A percentile compares a stretch with the other conserved stretches of the same genome.
These are phyloP conservation scores for Clonostachys rhizophaga DNA, from an alignment of 2,329 filamentous ascomycete species.

Conservation along the genomic window DNA sequence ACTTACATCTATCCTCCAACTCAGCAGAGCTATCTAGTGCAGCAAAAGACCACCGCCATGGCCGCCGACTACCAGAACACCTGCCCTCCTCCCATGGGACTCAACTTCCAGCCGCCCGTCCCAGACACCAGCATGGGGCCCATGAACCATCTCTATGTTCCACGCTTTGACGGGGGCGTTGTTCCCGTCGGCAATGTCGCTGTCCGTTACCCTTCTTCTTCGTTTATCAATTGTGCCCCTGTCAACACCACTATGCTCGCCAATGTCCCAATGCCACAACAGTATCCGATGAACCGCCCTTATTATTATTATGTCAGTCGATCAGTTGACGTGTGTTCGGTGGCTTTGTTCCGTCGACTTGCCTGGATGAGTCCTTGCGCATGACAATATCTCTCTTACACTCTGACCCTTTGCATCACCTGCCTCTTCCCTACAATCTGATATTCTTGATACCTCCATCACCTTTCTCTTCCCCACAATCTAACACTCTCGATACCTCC, in stretches of 20 bases:
- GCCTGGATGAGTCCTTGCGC: no score
- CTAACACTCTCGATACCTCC: neutral
- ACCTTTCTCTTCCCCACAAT: neutral
- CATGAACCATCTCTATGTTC: constrained; percentile 49
- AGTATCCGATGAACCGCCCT: no score
- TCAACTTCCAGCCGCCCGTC: constrained; percentile 54
- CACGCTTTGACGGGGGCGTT: constrained; percentile 39
- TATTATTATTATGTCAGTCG: no score
- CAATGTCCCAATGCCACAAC: no score
- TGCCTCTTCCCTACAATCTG: neutral
- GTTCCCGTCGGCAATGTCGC: constrained; percentile 1
- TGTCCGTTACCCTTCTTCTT: neutral
- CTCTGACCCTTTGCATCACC: neutral
- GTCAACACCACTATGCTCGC: no score
- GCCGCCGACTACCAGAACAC: constrained; percentile 35
- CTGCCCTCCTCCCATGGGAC: constrained; percentile 28
- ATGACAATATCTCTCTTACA: neutral
- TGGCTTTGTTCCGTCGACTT: no score
- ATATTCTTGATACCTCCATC: neutral
- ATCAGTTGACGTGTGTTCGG: no score
- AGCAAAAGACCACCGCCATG: constrained; percentile 15
- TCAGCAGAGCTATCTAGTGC: no score
- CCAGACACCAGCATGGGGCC: constrained; percentile 53
- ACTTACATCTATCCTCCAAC: no score
- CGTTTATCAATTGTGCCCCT: neutral